A percentile compares a stretch with the other conserved stretches of the same genome.
Evolutionary conservation across 495 filamentous ascomycete genomes (phyloP).

Genomic region (Sphaerosporella brunnea): DNA sequence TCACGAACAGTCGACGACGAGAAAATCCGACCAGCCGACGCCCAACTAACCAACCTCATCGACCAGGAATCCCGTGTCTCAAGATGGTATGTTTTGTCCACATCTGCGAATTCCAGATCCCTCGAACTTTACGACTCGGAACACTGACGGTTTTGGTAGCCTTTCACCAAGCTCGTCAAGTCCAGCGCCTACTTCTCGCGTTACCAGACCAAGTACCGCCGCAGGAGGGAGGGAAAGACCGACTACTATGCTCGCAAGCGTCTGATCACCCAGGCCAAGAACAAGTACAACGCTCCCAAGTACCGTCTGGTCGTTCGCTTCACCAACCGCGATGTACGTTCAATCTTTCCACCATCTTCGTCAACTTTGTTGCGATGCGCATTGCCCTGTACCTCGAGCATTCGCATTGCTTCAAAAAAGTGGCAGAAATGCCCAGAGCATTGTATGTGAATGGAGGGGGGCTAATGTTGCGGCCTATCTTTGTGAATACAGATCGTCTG

Average conservation of each 20-base stretch:
- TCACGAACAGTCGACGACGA: no score
- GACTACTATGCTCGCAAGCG: conserved; percentile 99
- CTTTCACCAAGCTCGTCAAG: conserved; percentile 92
- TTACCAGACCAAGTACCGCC: conserved; percentile 99
- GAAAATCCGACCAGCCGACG: background rate
- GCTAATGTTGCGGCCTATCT: conserved; percentile 10
- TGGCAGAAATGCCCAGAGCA: conserved; percentile 8
- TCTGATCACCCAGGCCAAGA: conserved; percentile 99
- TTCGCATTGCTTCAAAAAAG: conserved; percentile 7
- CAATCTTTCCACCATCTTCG: background rate
- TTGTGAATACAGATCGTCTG: conserved; percentile 48
- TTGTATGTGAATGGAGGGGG: conserved; percentile 9
- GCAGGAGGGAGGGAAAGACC: conserved; percentile 91
- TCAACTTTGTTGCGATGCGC: conserved; percentile 2
- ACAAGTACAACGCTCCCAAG: conserved; percentile 99
- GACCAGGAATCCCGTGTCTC: conserved; percentile 1
- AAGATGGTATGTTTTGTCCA: conserved; percentile 2
- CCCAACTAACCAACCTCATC: conserved; percentile 1
- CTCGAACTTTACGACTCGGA: background rate
- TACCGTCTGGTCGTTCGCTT: conserved; percentile 99
- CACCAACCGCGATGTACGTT: conserved; percentile 75
- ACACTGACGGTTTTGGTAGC: conserved; percentile 37
- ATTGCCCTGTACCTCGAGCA: conserved; percentile 9
- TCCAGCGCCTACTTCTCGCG: conserved; percentile 91
- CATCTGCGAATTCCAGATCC: background rate